Conservation (phyloP, 2,329 filamentous ascomycete species). For the Corynespora cassiicola region DNA sequence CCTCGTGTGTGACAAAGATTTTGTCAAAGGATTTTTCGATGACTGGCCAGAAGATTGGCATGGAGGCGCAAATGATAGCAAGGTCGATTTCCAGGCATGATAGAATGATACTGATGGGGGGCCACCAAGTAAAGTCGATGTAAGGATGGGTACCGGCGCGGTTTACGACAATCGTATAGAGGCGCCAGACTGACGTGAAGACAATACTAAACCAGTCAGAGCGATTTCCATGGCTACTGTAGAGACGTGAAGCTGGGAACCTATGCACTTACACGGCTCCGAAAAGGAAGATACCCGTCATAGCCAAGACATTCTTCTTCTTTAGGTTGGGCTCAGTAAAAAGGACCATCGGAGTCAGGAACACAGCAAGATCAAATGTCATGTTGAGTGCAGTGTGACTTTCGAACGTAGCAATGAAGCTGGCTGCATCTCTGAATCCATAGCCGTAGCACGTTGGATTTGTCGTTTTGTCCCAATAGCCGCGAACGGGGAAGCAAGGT, state of each 20-base stretch:
- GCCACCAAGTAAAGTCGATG: conserved; percentile 40
- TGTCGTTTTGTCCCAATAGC: conserved; percentile 27
- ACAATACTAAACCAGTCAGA: conserved; percentile 27
- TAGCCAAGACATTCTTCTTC: conserved; percentile 33
- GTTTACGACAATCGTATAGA: conserved; percentile 32
- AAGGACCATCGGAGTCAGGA: conserved; percentile 36
- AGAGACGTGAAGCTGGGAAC: not conserved
- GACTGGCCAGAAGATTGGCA: conserved; percentile 46
- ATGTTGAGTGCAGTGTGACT: conserved; percentile 41
- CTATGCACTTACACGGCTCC: conserved; percentile 37
- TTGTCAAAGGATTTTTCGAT: conserved; percentile 30
- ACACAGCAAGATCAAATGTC: conserved; percentile 41
- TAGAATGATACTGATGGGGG: conserved; percentile 31
- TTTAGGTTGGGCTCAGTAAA: conserved; percentile 33
- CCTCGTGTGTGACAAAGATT: conserved; percentile 43
- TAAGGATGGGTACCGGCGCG: conserved; percentile 38
- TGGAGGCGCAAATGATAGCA: conserved; percentile 41
- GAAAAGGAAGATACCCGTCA: conserved; percentile 38
- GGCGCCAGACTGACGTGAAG: conserved; percentile 36
- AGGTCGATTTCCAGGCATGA: conserved; percentile 41
- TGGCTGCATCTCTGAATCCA: conserved; percentile 20
- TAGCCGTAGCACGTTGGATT: conserved; percentile 37
- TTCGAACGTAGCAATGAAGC: conserved; percentile 33
- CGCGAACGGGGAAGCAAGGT: conserved; percentile 32
- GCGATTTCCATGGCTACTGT: not conserved